Conservation (phyloP, 495 filamentous ascomycete genomes). For the Neurospora sp. region DNA sequence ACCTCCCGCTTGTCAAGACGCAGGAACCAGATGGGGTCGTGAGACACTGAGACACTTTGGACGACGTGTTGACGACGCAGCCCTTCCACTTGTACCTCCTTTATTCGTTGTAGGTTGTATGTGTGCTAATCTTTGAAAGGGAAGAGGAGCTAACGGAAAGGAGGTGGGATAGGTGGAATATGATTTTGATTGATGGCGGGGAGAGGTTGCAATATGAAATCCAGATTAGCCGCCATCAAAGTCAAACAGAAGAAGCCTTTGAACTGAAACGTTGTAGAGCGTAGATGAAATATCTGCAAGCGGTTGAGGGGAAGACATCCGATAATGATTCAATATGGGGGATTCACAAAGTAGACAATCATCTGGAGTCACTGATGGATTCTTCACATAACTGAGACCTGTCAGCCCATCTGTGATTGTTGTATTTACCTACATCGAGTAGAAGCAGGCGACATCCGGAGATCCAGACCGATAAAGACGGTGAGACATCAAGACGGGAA, state of each 20-base stretch:
- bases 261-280: not conserved
- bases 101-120: not conserved
- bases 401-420: not conserved
- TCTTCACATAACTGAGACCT: not conserved
- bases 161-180: not conserved
- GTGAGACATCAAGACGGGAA: not conserved
- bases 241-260: not conserved
- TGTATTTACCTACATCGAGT: not conserved
- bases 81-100: not conserved
- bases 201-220: not conserved
- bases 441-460: not conserved
- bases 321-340: not conserved
- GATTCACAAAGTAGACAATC: not conserved
- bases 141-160: not conserved
- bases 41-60: not conserved
- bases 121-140: not conserved
- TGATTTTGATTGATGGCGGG: not conserved
- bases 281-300: not conserved
- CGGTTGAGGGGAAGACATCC: not conserved
- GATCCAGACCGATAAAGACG: not conserved
- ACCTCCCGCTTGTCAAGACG: not conserved
- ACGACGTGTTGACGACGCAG: not conserved
- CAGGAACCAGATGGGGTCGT: not conserved
- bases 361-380: not conserved
- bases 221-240: not conserved